Conservation (phyloP, 202 grass and related monocot genomes). For the Brachypodium distachyon region DNA sequence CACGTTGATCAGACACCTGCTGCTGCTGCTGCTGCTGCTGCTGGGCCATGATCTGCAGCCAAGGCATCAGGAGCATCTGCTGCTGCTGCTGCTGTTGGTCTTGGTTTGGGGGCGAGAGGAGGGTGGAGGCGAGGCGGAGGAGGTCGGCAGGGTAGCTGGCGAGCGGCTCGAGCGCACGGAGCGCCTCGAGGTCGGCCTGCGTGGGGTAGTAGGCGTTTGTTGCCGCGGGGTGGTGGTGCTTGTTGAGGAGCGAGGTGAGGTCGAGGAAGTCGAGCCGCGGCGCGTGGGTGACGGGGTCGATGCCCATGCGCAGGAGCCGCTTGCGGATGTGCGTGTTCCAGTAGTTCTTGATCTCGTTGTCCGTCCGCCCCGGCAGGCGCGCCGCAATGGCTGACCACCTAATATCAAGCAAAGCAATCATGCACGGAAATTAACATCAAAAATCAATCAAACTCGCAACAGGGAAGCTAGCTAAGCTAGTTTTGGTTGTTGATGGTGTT, state of each 20-base stretch:
- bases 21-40: neutral
- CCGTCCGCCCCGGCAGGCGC: constrained; percentile 81
- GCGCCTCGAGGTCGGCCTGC: constrained; percentile 55
- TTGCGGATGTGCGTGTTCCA: constrained; percentile 99
- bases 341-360: constrained; percentile 99
- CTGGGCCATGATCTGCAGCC: constrained; percentile 36
- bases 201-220: constrained; percentile 55
- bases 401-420: neutral
- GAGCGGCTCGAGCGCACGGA: constrained; percentile 58
- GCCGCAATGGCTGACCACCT: constrained; percentile 98
- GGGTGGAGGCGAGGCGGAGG: constrained; percentile 45
- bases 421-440: neutral
- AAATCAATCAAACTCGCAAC: neutral
- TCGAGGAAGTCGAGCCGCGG: constrained; percentile 85
- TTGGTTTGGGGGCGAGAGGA: constrained; percentile 11
- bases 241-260: constrained; percentile 61
- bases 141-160: constrained; percentile 58
- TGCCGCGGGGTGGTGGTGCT: too few species aligned
- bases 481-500: neutral
- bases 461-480: neutral
- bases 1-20: neutral
- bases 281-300: constrained; percentile 85
- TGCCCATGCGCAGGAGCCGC: constrained; percentile 67
- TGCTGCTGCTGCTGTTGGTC: too few species aligned
- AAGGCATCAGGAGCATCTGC: constrained; percentile 22